Percentiles rank a stretch among this genome's conserved stretches.
phyloP scores from a whole-genome alignment of 2,329 filamentous ascomycete species.

The Botrytis hyacinthi region DNA sequence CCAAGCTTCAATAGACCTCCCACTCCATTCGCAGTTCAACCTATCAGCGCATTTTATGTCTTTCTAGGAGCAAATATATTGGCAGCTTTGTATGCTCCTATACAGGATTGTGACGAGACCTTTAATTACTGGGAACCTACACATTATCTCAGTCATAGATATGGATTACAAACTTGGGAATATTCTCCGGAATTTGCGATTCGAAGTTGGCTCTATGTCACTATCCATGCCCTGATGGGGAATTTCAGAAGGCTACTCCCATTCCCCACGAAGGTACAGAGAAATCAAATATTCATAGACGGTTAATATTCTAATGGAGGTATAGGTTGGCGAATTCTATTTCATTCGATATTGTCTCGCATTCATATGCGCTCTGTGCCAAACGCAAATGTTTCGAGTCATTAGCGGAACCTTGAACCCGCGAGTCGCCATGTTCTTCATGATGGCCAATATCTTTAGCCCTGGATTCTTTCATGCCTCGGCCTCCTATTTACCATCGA shows the following conservation, averaged over 20 bases:
- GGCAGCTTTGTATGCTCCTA: constrained; percentile 80
- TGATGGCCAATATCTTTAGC: constrained; percentile 72
- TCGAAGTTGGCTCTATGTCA: constrained; percentile 89
- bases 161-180: constrained; percentile 97
- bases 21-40: constrained; percentile 62
- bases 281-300: not conserved
- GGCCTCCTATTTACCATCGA: constrained; percentile 83
- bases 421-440: constrained; percentile 80
- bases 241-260: constrained; percentile 64
- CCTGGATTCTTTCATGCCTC: constrained; percentile 94
- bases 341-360: constrained; percentile 75
- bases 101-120: constrained; percentile 97
- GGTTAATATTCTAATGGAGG: constrained; percentile 19
- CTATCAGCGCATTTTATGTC: constrained; percentile 75
- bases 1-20: constrained; percentile 37
- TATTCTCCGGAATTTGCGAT: constrained; percentile 95
- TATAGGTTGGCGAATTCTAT: constrained; percentile 74
- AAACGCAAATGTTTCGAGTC: constrained; percentile 77
- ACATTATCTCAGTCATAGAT: constrained; percentile 89
- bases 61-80: constrained; percentile 72
- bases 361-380: constrained; percentile 73
- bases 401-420: constrained; percentile 76
- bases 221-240: constrained; percentile 71
- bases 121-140: constrained; percentile 99
- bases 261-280: constrained; percentile 55